Conservation (phyloP, 306 rosid genomes). For the Citrullus colocynthis region DNA sequence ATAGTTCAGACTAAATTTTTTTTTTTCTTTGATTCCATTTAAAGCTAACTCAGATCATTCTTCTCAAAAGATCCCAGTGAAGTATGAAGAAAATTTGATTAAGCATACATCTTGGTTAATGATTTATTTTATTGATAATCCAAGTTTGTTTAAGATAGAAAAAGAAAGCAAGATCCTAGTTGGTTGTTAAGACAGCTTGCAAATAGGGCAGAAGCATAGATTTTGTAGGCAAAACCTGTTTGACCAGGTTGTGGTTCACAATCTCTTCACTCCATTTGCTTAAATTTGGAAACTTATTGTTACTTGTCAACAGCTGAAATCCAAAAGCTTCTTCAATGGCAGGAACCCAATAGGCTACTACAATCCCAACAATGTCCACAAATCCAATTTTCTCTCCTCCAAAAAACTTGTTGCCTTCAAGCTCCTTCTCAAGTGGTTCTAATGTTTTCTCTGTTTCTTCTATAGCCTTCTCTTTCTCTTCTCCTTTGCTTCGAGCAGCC, state of each 20-base stretch:
- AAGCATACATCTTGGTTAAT: too few species aligned
- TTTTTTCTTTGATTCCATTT: too few species aligned
- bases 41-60: too few species aligned
- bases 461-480: conserved; percentile 20
- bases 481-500: conserved; percentile 2
- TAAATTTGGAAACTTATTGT: conserved; percentile 20
- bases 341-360: conserved; percentile 36
- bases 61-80: too few species aligned
- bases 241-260: conserved; percentile 12
- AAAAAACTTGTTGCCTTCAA: conserved; percentile 31
- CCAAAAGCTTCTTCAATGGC: conserved; percentile 26
- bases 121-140: too few species aligned
- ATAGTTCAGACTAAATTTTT: too few species aligned
- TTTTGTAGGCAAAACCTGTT: conserved; percentile 25
- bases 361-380: conserved; percentile 32
- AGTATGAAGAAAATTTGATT: too few species aligned
- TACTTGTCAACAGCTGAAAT: conserved; percentile 9
- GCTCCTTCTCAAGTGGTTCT: conserved; percentile 39
- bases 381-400: conserved; percentile 38
- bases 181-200: neutral
- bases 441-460: conserved; percentile 25
- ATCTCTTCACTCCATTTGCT: conserved; percentile 29
- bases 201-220: neutral
- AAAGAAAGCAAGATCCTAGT: too few species aligned
- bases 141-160: too few species aligned